Evolutionary conservation across 2,329 filamentous ascomycete species (phyloP), one percentile per base, ranked within the genome.

Genomic region (Emergomyces orientalis): DNA sequence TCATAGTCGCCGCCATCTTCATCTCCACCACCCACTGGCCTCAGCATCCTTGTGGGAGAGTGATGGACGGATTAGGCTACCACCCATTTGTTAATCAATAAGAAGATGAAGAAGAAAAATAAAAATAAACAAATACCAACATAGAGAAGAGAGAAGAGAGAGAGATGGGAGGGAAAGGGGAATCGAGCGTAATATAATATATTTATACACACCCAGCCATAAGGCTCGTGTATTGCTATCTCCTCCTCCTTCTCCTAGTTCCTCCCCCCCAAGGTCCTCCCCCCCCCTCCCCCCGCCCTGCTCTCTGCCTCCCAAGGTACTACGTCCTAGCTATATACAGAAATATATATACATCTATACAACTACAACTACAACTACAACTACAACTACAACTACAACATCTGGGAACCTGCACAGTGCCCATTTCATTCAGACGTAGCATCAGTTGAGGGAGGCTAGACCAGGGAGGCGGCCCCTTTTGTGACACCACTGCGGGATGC

Each of bases 41-140:
- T 11, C 22, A 49, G n/a, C 45, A 47, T 47, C 22, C 17, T 27
- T 2, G 3, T 49, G 4, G 45, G 13, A 39, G 37, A 39, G 37
- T 11, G 13, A 39, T 14, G 14, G 1, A 9, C 9, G 13, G 9
- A 9, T 37, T 32, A 7, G 32, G 7, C 32, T 32, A 32, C 32
- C 32, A 32, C 7, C 32, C 32, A 32, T 32, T 7, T 3, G 3
- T 32, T 32, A 32, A 43, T n/a, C 41, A 45, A 45, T 51, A 39
- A 61, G 27, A 27, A 61, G n/a, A 43, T 51, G 54, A 62, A 51
- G 34, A 63, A 52, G 41, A 56, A 11, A 25, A 57, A 59, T 37
- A 54, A 51, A n/a, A 62, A 61, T 4, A 61, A 43, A 58, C 14
- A 41, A 61, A 61, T 32, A 43, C 4, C 32, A 41, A 55, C n/a